A percentile compares a stretch with the other conserved stretches of the same genome.
Conservation (phyloP, 345 rosid genomes). For the Rhodamnia rubescens region DNA sequence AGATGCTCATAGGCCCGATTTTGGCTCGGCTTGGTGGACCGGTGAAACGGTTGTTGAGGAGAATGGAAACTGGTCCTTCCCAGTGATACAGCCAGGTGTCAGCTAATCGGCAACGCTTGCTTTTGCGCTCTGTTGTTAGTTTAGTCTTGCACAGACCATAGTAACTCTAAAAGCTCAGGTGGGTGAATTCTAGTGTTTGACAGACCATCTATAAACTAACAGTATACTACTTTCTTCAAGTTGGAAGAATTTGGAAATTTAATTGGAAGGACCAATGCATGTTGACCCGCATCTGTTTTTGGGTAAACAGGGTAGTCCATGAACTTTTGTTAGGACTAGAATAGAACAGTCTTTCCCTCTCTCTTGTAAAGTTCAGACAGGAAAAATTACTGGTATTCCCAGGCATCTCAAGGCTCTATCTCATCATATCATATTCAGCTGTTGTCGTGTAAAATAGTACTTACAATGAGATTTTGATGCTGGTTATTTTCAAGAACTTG, state of each 20-base stretch:
- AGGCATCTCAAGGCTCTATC: neutral
- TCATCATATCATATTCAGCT: neutral
- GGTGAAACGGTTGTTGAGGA: conserved; percentile 38
- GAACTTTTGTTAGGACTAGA: neutral
- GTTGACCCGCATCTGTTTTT: neutral
- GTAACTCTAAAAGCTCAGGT: neutral
- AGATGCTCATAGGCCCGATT: conserved; percentile 20
- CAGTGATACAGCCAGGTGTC: conserved; percentile 54
- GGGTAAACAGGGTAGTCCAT: neutral
- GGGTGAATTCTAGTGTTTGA: neutral
- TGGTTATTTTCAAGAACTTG: neutral
- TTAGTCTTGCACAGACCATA: neutral
- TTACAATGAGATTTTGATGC: neutral
- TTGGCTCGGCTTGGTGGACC: conserved; percentile 41
- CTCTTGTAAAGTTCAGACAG: neutral
- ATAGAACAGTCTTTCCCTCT: neutral
- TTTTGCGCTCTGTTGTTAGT: neutral
- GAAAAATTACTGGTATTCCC: neutral
- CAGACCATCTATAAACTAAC: neutral
- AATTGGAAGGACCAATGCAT: neutral
- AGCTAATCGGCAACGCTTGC: conserved; percentile 19
- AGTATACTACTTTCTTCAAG: neutral
- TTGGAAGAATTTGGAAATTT: neutral
- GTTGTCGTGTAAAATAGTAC: neutral
- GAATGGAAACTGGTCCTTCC: conserved; percentile 70